These are phyloP conservation scores for Penicillium hesseltinei DNA, from an alignment of 2,329 filamentous ascomycete genomes.

Conservation along the genomic window DNA sequence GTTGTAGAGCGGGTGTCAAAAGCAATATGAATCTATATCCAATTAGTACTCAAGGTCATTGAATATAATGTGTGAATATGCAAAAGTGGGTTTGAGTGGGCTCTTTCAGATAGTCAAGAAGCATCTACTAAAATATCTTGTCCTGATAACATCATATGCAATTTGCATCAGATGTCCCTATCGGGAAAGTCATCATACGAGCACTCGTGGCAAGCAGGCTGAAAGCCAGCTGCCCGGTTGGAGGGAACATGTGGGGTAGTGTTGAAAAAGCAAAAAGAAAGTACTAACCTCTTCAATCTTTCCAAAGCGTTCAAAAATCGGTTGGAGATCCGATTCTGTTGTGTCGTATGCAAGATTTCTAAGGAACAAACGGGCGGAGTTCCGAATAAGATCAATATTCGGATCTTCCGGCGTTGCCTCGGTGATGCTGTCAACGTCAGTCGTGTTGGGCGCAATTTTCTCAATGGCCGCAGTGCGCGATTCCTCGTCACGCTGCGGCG, in stretches of 20 bases:
- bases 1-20: slow-evolving; percentile 65
- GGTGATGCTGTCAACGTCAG: slow-evolving; percentile 15
- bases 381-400: slow-evolving; percentile 62
- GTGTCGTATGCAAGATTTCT: slow-evolving; percentile 83
- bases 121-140: slow-evolving; percentile 99
- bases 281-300: slow-evolving; percentile 79
- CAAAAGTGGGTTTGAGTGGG: slow-evolving; percentile 27
- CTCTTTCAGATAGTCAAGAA: slow-evolving; percentile 79
- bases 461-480: slow-evolving; percentile 23
- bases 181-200: slow-evolving; percentile 94
- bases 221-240: slow-evolving; percentile 15
- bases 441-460: slow-evolving; percentile 12
- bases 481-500: slow-evolving; percentile 14
- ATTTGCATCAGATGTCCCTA: slow-evolving; percentile 98
- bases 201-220: slow-evolving; percentile 22
- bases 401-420: slow-evolving; percentile 33
- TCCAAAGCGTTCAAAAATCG: slow-evolving; percentile 69
- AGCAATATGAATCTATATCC: slow-evolving; percentile 76
- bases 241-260: not conserved
- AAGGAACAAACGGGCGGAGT: slow-evolving; percentile 78
- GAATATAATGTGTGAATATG: slow-evolving; percentile 18
- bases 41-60: slow-evolving; percentile 43
- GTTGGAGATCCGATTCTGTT: slow-evolving; percentile 72
- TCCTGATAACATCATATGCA: slow-evolving; percentile 86
- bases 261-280: slow-evolving; percentile 12